Evolutionary conservation across 2,329 filamentous ascomycete genomes (phyloP).

Genomic region (Podosphaera xanthii): DNA sequence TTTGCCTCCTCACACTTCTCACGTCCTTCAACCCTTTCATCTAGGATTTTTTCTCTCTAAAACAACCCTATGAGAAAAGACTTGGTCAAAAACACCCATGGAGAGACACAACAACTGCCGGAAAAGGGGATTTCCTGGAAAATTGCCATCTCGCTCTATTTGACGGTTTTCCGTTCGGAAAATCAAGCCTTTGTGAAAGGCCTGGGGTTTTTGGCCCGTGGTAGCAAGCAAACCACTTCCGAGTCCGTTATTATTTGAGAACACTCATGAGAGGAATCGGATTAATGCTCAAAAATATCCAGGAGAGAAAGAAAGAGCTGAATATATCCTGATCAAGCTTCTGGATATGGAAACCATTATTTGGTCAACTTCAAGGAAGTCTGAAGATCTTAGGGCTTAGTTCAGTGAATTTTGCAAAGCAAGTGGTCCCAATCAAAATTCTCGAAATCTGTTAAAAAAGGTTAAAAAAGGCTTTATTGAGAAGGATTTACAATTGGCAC

Average conservation of each 20-base stretch:
- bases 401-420: not conserved
- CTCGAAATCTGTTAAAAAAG: not conserved
- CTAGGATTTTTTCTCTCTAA: not conserved
- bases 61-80: no score
- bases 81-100: not conserved
- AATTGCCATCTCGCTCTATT: not conserved
- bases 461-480: not conserved
- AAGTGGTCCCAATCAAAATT: not conserved
- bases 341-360: not conserved
- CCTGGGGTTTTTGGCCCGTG: not conserved
- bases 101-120: not conserved
- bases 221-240: not conserved
- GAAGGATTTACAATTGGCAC: not conserved
- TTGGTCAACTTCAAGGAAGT: no score
- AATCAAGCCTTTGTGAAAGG: not conserved
- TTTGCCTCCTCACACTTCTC: not conserved
- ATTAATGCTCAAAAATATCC: not conserved
- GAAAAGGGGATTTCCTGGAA: not conserved
- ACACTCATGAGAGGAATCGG: no score
- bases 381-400: not conserved
- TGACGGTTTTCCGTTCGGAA: not conserved
- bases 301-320: not conserved
- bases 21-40: not conserved
- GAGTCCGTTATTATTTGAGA: not conserved
- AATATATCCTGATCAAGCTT: not conserved